A percentile compares a stretch with the other conserved stretches of the same genome.
These are phyloP conservation scores for Talaromyces islandicus DNA, from an alignment of 2,329 filamentous ascomycete species.

Conservation along the genomic window DNA sequence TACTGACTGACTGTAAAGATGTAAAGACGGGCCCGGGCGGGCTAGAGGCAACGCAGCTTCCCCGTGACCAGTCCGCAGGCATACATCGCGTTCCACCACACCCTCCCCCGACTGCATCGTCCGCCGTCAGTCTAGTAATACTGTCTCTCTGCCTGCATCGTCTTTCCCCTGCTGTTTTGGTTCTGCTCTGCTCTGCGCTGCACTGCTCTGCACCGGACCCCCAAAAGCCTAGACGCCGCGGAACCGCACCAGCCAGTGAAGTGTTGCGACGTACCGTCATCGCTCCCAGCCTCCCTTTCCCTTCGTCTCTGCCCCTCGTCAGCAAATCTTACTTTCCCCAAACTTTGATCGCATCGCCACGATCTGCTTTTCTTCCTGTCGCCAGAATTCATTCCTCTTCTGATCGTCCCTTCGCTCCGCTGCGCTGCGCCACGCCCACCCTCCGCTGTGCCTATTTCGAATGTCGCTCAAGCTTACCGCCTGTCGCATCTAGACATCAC, in stretches of 20 bases:
- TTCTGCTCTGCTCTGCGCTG: background rate
- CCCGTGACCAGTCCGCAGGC: background rate
- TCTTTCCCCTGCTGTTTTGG: background rate
- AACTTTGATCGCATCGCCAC: background rate
- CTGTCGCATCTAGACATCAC: background rate
- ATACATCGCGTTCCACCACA: background rate
- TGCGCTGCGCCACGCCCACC: background rate
- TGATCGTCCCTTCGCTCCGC: background rate
- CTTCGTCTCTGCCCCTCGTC: background rate
- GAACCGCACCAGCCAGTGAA: background rate
- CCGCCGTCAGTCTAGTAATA: too few species aligned
- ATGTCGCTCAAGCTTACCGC: background rate
- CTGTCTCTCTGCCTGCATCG: background rate
- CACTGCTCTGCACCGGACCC: too few species aligned
- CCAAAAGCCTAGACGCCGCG: background rate
- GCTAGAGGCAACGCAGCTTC: background rate
- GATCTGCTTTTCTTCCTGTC: background rate
- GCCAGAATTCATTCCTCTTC: background rate
- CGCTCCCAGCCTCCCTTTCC: conserved; percentile 7
- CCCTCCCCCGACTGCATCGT: too few species aligned
- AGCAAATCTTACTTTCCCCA: background rate
- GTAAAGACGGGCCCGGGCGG: too few species aligned
- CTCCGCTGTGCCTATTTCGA: background rate
- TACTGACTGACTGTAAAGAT: too few species aligned
- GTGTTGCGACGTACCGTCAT: too few species aligned